These are phyloP conservation scores for Wickerhamomyces silvicola DNA, from an alignment of 805 yeast species.

Conservation along the genomic window DNA sequence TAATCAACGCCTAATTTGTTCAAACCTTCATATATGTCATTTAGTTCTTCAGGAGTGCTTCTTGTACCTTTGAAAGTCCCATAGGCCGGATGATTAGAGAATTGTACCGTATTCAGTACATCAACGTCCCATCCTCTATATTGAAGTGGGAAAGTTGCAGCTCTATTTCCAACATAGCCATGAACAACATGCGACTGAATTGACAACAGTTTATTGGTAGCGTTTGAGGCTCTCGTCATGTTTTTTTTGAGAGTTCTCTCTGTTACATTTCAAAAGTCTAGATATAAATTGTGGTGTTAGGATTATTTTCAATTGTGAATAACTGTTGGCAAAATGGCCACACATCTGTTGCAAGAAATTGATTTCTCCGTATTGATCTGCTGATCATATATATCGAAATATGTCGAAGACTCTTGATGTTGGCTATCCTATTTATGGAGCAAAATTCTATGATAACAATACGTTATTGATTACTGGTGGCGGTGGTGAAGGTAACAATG, in stretches of 20 bases:
- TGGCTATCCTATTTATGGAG: constrained; percentile 78
- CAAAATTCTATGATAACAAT: constrained; percentile 56
- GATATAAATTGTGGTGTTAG: too few relatives aligned
- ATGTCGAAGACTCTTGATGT: constrained; percentile 19
- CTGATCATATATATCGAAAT: too few relatives aligned
- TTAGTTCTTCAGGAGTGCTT: constrained; percentile 38
- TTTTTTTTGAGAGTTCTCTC: too few relatives aligned
- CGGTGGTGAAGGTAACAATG: constrained; percentile 91
- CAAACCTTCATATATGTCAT: constrained; percentile 51
- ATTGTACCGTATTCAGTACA: constrained; percentile 78
- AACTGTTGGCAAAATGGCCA: too few relatives aligned
- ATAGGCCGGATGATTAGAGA: constrained; percentile 91
- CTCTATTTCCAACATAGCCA: constrained; percentile 92
- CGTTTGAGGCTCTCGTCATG: too few relatives aligned
- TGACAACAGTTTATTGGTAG: constrained; percentile 39
- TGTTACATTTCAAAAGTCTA: too few relatives aligned
- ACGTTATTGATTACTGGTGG: constrained; percentile 81
- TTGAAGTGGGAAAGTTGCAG: constrained; percentile 87
- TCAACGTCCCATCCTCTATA: constrained; percentile 90
- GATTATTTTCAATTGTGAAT: too few relatives aligned
- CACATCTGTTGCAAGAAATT: too few relatives aligned
- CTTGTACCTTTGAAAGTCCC: constrained; percentile 57
- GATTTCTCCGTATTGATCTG: too few relatives aligned
- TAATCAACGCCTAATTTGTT: constrained; percentile 41
- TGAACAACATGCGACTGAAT: constrained; percentile 91